These are phyloP conservation scores for Pluteus cervinus DNA, from an alignment of 768 basidiomycete genomes.

Conservation along the genomic window DNA sequence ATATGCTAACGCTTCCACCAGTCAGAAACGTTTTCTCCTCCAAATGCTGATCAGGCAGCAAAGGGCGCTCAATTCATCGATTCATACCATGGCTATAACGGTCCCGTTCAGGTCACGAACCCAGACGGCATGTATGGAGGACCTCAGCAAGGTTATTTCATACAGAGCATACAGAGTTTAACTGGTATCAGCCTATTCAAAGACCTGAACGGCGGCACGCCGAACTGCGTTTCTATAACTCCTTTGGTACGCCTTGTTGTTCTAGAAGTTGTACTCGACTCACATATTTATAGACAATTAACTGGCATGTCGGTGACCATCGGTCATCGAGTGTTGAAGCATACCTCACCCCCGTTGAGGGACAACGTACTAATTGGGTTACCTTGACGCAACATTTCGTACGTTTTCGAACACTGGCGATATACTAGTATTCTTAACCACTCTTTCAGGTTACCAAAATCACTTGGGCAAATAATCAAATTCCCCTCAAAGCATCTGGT, in stretches of 20 bases:
- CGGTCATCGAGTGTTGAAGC: slow-evolving; percentile 50
- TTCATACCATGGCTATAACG: slow-evolving; percentile 44
- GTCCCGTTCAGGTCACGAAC: slow-evolving; percentile 50
- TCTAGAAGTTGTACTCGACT: not conserved
- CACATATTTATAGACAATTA: slow-evolving; percentile 26
- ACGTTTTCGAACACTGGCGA: not conserved
- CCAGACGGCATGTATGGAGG: slow-evolving; percentile 52
- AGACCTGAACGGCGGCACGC: slow-evolving; percentile 50
- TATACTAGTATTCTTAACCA: not conserved
- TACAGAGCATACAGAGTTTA: too few species aligned
- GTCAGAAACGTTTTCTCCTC: slow-evolving; percentile 44
- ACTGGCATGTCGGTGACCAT: slow-evolving; percentile 42
- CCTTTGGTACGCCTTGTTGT: slow-evolving; percentile 32
- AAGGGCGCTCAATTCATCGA: slow-evolving; percentile 42
- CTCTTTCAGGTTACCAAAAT: slow-evolving; percentile 37
- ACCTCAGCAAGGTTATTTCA: too few species aligned
- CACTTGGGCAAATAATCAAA: slow-evolving; percentile 25
- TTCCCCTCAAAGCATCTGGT: slow-evolving; percentile 37
- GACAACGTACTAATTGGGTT: slow-evolving; percentile 39
- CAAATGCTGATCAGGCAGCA: slow-evolving; percentile 35
- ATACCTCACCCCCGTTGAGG: slow-evolving; percentile 49
- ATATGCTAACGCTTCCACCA: slow-evolving; percentile 10
- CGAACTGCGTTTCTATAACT: slow-evolving; percentile 51
- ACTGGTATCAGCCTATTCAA: slow-evolving; percentile 42
- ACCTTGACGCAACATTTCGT: slow-evolving; percentile 38